A percentile compares a stretch with the other conserved stretches of the same genome.
Evolutionary conservation across 2,329 filamentous ascomycete genomes (phyloP).

Genomic region (Venturia asperata): DNA sequence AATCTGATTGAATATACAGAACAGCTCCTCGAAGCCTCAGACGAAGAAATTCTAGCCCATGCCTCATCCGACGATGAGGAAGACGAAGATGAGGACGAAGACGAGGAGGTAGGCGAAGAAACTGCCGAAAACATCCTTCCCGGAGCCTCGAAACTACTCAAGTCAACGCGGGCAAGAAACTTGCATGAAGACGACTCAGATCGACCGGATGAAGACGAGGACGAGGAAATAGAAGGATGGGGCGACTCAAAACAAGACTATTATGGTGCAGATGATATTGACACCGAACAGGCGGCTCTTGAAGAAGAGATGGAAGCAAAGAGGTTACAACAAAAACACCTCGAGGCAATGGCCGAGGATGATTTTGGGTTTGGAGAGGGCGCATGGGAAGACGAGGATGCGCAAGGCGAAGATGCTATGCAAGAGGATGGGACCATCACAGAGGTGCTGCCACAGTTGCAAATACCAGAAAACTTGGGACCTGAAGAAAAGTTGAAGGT

Average conservation of each 20-base stretch:
- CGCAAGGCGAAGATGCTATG: conserved; percentile 37
- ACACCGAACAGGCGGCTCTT: conserved; percentile 66
- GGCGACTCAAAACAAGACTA: conserved; percentile 83
- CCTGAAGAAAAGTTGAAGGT: conserved; percentile 68
- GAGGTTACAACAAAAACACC: conserved; percentile 81
- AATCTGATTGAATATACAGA: conserved; percentile 35
- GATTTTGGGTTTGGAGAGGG: conserved; percentile 91
- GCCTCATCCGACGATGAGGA: conserved; percentile 35
- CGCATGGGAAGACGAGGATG: conserved; percentile 64
- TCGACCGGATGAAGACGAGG: conserved; percentile 35
- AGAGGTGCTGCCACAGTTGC: conserved; percentile 76
- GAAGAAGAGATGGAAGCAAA: conserved; percentile 90
- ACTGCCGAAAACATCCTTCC: conserved; percentile 27
- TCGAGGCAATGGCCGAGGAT: conserved; percentile 79
- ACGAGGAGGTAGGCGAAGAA: conserved; percentile 30
- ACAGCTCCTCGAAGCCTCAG: conserved; percentile 50
- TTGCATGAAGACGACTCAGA: conserved; percentile 11
- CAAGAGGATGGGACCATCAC: conserved; percentile 56
- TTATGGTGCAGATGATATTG: conserved; percentile 77
- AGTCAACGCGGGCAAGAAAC: conserved; percentile 24
- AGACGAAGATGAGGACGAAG: conserved; percentile 30
- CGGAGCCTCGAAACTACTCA: conserved; percentile 22
- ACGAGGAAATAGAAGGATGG: conserved; percentile 65
- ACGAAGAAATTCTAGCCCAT: conserved; percentile 56
- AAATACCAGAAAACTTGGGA: conserved; percentile 73